Evolutionary conservation across 2,329 filamentous ascomycete species (phyloP), one percentile per base, ranked within the genome.

Genomic region (Onygenales sp.): DNA sequence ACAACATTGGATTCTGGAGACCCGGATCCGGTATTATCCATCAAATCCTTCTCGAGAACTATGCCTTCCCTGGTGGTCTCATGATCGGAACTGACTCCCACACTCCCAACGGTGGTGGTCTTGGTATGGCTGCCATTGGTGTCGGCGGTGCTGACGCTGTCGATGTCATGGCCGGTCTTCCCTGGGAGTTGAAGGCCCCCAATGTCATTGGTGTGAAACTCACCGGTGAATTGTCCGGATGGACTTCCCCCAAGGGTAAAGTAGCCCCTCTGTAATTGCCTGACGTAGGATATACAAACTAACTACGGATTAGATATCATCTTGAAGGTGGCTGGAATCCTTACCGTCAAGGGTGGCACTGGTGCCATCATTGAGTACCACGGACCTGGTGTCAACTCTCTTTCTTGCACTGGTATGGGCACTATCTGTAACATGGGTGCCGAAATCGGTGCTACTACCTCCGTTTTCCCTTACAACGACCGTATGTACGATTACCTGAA

Each of bases 1-100:
- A 97, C 82, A 92, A 97, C 82, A 97, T 97, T 73, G 93, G 93
- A 79, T 97, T 97, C 86, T 98, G 93, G 93, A 89, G 83, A 74
- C 93, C 93, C 61, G 93, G 93, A 65, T 96, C 92, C 71, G 93
- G 93, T 81, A 98, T 97, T 72, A 98, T 98, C 66, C 93, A 98
- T 79, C 93, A 97, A 80, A 97, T 97, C 69, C 76, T 97, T 59
- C 83, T 97, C 55, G 93, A 98, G 79, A 97, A 97, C 82, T 97
- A 97, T 74, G 91, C 91, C 72, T 97, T 97, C 86, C 93, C 93
- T 61, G 93, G 93, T 82, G 92, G 86, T 82, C 83, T 98, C 55
- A 84, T 98, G 70, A 97, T 97, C 69, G 93, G 93, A 72, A 97
- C 92, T 63, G 92, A 97, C 74, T 95, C 90, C 54, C 93, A 98